These are phyloP conservation scores for Colletotrichum musae DNA, from an alignment of 2,329 filamentous ascomycete species.

Conservation along the genomic window DNA sequence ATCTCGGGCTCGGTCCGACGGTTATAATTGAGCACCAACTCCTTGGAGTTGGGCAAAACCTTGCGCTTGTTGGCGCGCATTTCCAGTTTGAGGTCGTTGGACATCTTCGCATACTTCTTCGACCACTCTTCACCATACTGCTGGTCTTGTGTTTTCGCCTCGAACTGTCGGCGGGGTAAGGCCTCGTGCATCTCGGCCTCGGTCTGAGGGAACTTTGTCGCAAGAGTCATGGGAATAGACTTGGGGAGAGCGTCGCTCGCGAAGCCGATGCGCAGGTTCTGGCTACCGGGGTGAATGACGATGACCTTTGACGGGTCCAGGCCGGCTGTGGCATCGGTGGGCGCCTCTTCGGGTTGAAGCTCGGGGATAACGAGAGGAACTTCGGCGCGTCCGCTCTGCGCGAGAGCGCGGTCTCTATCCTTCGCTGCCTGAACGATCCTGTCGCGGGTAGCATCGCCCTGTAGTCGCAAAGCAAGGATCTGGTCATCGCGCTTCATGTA, in stretches of 20 bases:
- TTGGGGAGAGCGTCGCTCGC: constrained; percentile 97
- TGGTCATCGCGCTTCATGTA: constrained; percentile 99
- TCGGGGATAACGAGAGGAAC: constrained; percentile 72
- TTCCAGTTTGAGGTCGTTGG: constrained; percentile 86
- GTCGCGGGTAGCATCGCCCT: constrained; percentile 88
- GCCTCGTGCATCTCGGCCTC: constrained; percentile 88
- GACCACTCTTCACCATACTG: constrained; percentile 88
- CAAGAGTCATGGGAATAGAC: constrained; percentile 93
- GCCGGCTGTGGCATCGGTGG: constrained; percentile 68
- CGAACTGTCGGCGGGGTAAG: constrained; percentile 79
- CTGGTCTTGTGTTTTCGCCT: constrained; percentile 77
- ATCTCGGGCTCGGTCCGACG: constrained; percentile 85
- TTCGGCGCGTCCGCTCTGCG: constrained; percentile 79
- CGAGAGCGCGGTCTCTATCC: constrained; percentile 88
- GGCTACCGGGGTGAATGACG: constrained; percentile 94
- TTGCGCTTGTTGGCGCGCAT: constrained; percentile 96
- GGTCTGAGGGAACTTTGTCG: constrained; percentile 81
- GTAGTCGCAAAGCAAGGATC: constrained; percentile 88
- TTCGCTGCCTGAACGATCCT: constrained; percentile 88
- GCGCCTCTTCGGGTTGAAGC: constrained; percentile 71
- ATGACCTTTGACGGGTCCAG: constrained; percentile 90
- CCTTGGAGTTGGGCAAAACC: constrained; percentile 96
- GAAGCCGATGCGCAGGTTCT: constrained; percentile 93
- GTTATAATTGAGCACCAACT: constrained; percentile 96
- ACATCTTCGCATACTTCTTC: constrained; percentile 85